Evolutionary conservation across 768 basidiomycete species (phyloP), one percentile per base, ranked within the genome.

Genomic region (Suillus paluster): DNA sequence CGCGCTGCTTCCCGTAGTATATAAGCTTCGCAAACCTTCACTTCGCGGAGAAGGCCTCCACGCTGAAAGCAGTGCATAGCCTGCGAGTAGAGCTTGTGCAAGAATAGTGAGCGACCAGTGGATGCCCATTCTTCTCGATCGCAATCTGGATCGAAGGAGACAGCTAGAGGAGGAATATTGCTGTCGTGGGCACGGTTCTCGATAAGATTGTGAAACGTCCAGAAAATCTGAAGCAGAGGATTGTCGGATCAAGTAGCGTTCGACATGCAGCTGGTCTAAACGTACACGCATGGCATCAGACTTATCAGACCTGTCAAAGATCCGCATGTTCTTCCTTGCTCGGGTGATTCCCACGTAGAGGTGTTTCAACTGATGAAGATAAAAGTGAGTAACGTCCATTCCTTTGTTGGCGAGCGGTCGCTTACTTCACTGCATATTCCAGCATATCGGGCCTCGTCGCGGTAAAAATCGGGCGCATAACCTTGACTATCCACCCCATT

Each of bases 331-430:
- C 60, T 85, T 87, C 44, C 85, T 80, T 1, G 89, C 88, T 45
- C 90, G 73, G 0, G 90, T 91, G 12, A 90, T 81, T 0, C 88
- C 90, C 3, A 91, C 89, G 58, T 91, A 91, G 0, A 91, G 72
- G 46, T 78, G 81, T 66, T 91, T 91, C 25, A 91, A 76, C 88
- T 90, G 41, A 33, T n/a, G n/a, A n/a, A n/a, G n/a, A n/a, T 2
- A 44, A 17, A 4, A 10, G 33, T 60, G 36, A 63, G 39, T 39
- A 1, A 30, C 15, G 4, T 42, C 23, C 19, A 21, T 23, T 25
- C 34, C 17, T 27, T 19, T 11, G 19, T 33, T 38, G 19, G 65
- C 10, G 5, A 30, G 9, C 17, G 42, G 14, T 42, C n/a, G 59
- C 74, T 10, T 65, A 86, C 87, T 74, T 90, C 88, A 2, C 76